Conservation (phyloP, 176 grass and related monocot genomes). For the Avena eriantha region DNA sequence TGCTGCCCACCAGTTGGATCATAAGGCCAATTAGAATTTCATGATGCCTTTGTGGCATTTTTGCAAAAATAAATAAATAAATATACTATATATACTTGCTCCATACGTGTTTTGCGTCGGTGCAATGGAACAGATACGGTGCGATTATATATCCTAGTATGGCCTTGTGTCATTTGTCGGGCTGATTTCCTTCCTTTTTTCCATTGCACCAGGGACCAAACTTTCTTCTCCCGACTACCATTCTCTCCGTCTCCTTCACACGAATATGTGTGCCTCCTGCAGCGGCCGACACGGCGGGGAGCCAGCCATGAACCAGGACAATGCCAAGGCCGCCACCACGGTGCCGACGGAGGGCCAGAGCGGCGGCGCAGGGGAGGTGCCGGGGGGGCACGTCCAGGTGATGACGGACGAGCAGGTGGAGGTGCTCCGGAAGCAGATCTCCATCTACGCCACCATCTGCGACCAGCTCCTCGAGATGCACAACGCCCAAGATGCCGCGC, state of each 20-base stretch:
- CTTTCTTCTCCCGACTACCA: constrained; percentile 13
- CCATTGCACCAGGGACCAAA: constrained; percentile 17
- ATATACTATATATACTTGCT: no score
- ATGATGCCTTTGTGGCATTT: no score
- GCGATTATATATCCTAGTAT: background rate
- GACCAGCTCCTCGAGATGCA: constrained; percentile 94
- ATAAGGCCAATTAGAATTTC: no score
- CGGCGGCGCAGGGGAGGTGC: constrained; percentile 39
- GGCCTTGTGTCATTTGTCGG: background rate
- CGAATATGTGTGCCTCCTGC: background rate
- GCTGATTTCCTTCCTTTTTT: constrained; percentile 42
- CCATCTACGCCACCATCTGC: constrained; percentile 96
- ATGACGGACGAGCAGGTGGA: constrained; percentile 99
- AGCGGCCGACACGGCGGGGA: background rate
- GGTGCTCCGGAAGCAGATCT: constrained; percentile 94
- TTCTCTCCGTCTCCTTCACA: background rate
- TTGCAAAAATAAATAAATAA: no score
- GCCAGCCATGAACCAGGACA: constrained; percentile 44
- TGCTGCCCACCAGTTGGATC: no score
- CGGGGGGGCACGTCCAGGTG: constrained; percentile 62
- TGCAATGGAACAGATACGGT: background rate
- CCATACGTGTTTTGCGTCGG: background rate
- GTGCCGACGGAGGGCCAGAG: constrained; percentile 10
- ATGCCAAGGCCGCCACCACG: background rate
- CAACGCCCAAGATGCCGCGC: constrained; percentile 54